Evolutionary conservation across 1,139 yeast species (phyloP).

Genomic region (Trichomonascaceae sp.): DNA sequence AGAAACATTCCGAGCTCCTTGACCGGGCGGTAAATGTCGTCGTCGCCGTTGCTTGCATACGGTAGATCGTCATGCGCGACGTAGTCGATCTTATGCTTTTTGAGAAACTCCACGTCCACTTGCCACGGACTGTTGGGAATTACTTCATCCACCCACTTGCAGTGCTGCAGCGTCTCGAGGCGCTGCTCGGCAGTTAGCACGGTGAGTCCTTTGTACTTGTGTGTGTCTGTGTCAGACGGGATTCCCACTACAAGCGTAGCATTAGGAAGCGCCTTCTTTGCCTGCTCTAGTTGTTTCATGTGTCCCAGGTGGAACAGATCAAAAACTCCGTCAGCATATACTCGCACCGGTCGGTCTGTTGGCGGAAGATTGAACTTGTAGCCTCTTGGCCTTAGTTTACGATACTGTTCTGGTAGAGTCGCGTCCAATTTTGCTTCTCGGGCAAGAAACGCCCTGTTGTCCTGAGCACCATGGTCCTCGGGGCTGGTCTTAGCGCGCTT

Average conservation of each 20-base stretch:
- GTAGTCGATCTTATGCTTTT: slow-evolving; percentile 73
- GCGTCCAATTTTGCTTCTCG: slow-evolving; percentile 45
- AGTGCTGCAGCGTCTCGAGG: slow-evolving; percentile 76
- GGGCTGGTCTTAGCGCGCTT: no score
- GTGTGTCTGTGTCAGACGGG: slow-evolving; percentile 84
- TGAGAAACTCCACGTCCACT: slow-evolving; percentile 70
- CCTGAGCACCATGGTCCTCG: no score
- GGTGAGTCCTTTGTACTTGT: slow-evolving; percentile 83
- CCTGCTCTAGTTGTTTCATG: slow-evolving; percentile 94
- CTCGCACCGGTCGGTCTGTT: slow-evolving; percentile 68
- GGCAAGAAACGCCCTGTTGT: no score
- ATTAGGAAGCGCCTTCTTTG: slow-evolving; percentile 82
- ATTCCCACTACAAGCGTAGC: slow-evolving; percentile 81
- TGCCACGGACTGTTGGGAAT: slow-evolving; percentile 93
- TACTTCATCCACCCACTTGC: slow-evolving; percentile 96
- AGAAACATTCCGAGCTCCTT: slow-evolving; percentile 83
- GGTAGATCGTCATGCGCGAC: slow-evolving; percentile 98
- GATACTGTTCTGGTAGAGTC: slow-evolving; percentile 33
- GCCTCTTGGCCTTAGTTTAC: slow-evolving; percentile 27
- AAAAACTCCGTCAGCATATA: slow-evolving; percentile 96
- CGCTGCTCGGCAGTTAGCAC: slow-evolving; percentile 81
- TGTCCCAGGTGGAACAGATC: slow-evolving; percentile 94
- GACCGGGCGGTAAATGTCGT: slow-evolving; percentile 86
- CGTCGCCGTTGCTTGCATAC: slow-evolving; percentile 73
- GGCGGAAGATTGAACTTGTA: slow-evolving; percentile 67